Percentiles rank a stretch among this genome's conserved stretches.
Evolutionary conservation across 2,329 filamentous ascomycete species (phyloP).

Genomic region (Trichoderma sp.): DNA sequence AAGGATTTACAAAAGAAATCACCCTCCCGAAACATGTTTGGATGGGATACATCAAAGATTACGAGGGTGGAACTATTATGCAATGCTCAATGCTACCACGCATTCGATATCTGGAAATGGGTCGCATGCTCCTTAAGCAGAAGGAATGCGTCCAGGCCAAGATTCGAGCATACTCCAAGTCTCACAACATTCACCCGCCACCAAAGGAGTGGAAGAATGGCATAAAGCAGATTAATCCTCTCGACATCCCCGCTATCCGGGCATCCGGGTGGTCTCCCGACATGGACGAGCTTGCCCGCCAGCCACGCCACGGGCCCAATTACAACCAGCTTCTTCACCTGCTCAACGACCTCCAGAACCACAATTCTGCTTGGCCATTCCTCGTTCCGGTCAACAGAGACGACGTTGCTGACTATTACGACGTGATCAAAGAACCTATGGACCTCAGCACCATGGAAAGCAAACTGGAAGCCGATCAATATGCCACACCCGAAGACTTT

Average conservation of each 20-base stretch:
- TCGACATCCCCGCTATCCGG: constrained; percentile 84
- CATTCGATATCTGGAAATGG: constrained; percentile 89
- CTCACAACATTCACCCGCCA: constrained; percentile 81
- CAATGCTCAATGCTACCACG: constrained; percentile 97
- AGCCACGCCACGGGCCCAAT: constrained; percentile 93
- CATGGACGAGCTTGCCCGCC: constrained; percentile 95
- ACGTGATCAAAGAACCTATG: constrained; percentile 98
- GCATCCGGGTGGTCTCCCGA: constrained; percentile 93
- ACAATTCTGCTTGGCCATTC: constrained; percentile 92
- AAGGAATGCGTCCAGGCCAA: constrained; percentile 95
- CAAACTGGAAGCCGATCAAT: constrained; percentile 91
- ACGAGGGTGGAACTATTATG: constrained; percentile 99
- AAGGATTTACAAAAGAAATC: constrained; percentile 98
- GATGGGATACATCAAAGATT: constrained; percentile 99
- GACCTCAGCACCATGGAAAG: constrained; percentile 94
- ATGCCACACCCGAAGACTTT: constrained; percentile 89
- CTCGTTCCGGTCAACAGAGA: constrained; percentile 90
- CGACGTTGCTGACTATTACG: constrained; percentile 98
- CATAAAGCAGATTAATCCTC: constrained; percentile 74
- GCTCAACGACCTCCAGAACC: constrained; percentile 93
- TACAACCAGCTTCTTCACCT: constrained; percentile 93
- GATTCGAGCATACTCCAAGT: constrained; percentile 87
- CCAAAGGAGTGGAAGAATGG: constrained; percentile 84
- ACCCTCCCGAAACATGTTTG: constrained; percentile 85
- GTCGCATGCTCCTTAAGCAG: constrained; percentile 94